Percentiles rank a stretch among this genome's conserved stretches.
Conservation (phyloP, 2,329 filamentous ascomycete species). For the Diaporthe vaccinii region DNA sequence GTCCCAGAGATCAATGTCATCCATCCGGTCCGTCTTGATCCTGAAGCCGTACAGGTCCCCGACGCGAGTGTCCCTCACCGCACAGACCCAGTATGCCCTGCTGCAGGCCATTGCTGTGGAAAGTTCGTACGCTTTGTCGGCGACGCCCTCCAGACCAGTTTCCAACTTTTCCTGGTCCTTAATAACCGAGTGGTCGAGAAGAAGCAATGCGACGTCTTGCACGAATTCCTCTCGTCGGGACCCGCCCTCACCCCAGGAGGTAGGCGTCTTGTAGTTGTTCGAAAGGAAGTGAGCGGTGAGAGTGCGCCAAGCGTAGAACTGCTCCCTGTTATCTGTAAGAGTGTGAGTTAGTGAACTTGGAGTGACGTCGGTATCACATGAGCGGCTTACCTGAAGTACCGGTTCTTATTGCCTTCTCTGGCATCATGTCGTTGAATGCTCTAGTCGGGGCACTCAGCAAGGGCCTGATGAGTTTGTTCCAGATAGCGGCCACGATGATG, state of each 20-base stretch:
- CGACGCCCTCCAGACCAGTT: neutral
- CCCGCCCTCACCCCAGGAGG: neutral
- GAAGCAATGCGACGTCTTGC: neutral
- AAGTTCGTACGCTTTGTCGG: neutral
- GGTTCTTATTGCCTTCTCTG: fast-evolving
- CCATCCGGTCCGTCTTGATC: neutral
- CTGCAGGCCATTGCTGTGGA: neutral
- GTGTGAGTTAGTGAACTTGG: neutral
- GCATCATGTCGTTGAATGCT: fast-evolving
- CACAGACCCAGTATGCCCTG: neutral
- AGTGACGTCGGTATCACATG: fast-evolving
- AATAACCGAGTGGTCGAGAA: neutral
- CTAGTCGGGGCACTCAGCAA: neutral
- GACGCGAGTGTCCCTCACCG: neutral
- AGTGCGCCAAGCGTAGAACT: neutral
- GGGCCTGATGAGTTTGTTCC: neutral
- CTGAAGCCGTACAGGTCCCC: neutral
- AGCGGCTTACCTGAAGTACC: neutral
- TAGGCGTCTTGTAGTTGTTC: too few species aligned
- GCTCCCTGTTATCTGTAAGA: fast-evolving
- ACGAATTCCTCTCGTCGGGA: neutral
- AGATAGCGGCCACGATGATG: neutral
- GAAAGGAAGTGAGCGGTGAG: neutral
- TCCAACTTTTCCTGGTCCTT: fast-evolving
- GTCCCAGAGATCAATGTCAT: neutral